Base-by-base conservation (phyloP, 306 rosid genomes). In the Castanospermum australe region DNA sequence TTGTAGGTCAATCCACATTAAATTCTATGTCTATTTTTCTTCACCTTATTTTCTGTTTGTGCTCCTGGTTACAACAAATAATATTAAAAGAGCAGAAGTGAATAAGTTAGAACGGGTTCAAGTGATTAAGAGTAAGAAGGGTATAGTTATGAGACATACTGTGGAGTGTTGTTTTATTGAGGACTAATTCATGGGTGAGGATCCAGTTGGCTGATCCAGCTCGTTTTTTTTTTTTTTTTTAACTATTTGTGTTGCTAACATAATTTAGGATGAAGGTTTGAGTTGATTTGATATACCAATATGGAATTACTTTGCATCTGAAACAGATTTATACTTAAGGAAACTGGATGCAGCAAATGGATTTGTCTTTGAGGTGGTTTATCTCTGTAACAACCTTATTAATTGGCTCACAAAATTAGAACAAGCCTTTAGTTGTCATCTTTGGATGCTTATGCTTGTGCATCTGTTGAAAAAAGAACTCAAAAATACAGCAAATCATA, bases 101-200 rank as follows among this genome's bases (percentile, higher is more conserved):
- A 56, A 11, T 24, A 25, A 63, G 54, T 4, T 62, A 50, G 48
- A 47, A 47, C 60, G 45, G 9, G 45, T 38, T 62, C 21, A 24
- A 66, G 54, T 32, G 8, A 18, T 72, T 62, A 47, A 15, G 60
- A 67, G 55, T 35, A 42, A 55, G 76, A 56, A 56, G 12, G 30
- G 42, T 67, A 35, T 67, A 33, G 25, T 57, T 44, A 47, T 30
- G 48, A 59, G 76, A 56, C 52, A 67, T 35, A 8, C 13, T 63
- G 30, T 30, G 45, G 20, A 39, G 6, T 59, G 38, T 36, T 57
- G 71, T 41, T 75, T 59, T 22, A 22, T 18, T 55, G 77, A 66
- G 65, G 72, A 68, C 18, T 75, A 22, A 32, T 74, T 66, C 35
- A 68, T 61, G 78, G 74, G 25, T 33, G 15, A 64, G 41, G 74